These are phyloP conservation scores for Kokia cookei DNA, from an alignment of 441 rosid species.

Conservation along the genomic window DNA sequence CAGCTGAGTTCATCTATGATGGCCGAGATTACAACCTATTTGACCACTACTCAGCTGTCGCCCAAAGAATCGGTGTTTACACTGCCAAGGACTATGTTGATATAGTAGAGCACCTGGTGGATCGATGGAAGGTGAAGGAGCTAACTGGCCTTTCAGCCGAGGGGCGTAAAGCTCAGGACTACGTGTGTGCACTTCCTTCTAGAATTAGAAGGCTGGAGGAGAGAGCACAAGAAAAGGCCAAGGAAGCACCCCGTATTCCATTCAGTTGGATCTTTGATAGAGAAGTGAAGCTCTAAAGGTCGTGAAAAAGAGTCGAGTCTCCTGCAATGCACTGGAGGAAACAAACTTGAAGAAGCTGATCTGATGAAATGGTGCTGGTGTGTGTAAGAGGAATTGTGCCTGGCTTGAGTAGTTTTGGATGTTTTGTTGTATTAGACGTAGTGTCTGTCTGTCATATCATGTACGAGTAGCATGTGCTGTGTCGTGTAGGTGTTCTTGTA, in stretches of 20 bases:
- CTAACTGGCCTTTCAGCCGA: conserved; percentile 63
- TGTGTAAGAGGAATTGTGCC: no score
- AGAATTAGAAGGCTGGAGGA: conserved; percentile 79
- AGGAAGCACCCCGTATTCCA: conserved; percentile 49
- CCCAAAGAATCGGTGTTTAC: conserved; percentile 80
- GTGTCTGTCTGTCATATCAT: no score
- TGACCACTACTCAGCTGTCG: conserved; percentile 75
- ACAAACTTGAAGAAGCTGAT: no score
- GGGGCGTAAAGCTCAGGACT: conserved; percentile 83
- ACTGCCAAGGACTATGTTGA: conserved; percentile 88
- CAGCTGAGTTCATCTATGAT: conserved; percentile 88
- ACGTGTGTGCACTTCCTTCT: conserved; percentile 59
- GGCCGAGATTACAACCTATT: conserved; percentile 67
- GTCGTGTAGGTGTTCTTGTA: no score
- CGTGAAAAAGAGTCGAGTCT: background rate
- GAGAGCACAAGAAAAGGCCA: conserved; percentile 70
- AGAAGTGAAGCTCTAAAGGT: conserved; percentile 15
- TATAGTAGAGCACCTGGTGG: conserved; percentile 77
- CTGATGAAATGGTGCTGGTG: no score
- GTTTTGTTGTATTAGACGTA: no score
- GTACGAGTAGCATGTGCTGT: no score
- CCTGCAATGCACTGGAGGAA: no score
- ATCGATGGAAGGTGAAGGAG: conserved; percentile 68
- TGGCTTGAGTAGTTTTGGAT: no score
- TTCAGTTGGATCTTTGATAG: conserved; percentile 83